Evolutionary conservation across 1,139 yeast genomes (phyloP).

Genomic region (Yamadazyma dendronema): DNA sequence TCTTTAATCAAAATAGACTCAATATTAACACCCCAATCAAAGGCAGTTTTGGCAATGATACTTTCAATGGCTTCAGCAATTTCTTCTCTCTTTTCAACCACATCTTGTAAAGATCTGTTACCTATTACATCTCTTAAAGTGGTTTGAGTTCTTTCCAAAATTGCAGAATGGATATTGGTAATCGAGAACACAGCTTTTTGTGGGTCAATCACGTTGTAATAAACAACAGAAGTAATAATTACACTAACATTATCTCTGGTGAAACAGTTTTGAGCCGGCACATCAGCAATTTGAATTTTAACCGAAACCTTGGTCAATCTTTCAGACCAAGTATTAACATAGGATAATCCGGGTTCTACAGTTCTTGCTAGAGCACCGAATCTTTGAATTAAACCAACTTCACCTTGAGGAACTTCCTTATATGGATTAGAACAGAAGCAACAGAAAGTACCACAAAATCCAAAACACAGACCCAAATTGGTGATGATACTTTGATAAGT

Average conservation of each 20-base stretch:
- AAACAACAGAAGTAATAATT: conserved; percentile 62
- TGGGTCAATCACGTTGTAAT: conserved; percentile 68
- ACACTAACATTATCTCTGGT: conserved; percentile 71
- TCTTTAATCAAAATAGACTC: conserved; percentile 73
- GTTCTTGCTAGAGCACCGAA: conserved; percentile 68
- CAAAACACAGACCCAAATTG: conserved; percentile 47
- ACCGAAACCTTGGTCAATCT: conserved; percentile 52
- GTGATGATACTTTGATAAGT: conserved; percentile 42
- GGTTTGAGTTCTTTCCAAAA: conserved; percentile 70
- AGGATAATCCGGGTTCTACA: conserved; percentile 69
- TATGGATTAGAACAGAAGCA: conserved; percentile 63
- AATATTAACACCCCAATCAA: conserved; percentile 70
- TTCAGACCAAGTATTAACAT: conserved; percentile 66
- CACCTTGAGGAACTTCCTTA: conserved; percentile 62
- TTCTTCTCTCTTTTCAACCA: conserved; percentile 73
- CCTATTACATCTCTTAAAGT: conserved; percentile 76
- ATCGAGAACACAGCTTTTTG: conserved; percentile 66
- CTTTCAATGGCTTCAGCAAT: conserved; percentile 65
- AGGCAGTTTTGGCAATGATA: conserved; percentile 63
- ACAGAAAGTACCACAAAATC: conserved; percentile 60
- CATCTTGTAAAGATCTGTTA: conserved; percentile 65
- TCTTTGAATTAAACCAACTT: conserved; percentile 66
- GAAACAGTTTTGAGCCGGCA: conserved; percentile 67
- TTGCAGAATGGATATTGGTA: conserved; percentile 54
- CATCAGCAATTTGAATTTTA: conserved; percentile 60